Evolutionary conservation across 2,329 filamentous ascomycete genomes (phyloP), one percentile per base, ranked within the genome.

Genomic region (Metarhizium guizhouense): DNA sequence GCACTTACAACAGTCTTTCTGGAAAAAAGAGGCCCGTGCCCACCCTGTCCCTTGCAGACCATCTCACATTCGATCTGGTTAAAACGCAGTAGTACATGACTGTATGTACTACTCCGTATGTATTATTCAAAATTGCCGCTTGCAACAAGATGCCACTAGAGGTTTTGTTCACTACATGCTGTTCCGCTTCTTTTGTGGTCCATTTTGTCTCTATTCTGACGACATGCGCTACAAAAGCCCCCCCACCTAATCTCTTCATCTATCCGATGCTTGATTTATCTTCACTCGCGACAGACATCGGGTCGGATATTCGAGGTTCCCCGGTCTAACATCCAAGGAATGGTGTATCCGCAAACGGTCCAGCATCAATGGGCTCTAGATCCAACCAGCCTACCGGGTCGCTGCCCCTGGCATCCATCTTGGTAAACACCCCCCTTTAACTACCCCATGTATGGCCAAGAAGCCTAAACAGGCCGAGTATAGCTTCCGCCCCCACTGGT

Each of bases 331-430:
- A 25, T 25, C 20, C 10, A 30, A 13, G 20, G 25, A 48, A 25
- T n/a, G 25, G 45, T 30, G 20, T 8, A 30, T 48, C 45, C 45
- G 30, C 43, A 16, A n/a, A 11, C 10, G 18, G 10, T 38, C 20
- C 45, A 43, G 49, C 40, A 34, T 56, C 32, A 56, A 51, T 49
- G 40, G 32, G 52, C 54, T 55, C 56, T 50, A 58, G 57, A 56
- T 59, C 57, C 61, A 60, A 52, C 60, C 56, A 59, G 45, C 54
- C 56, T 57, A 53, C 54, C 56, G 60, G 60, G 55, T 58, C 56
- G 50, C 54, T 51, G 43, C 42, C 51, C 47, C 40, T 50, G 56
- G 47, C 51, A 29, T 47, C 50, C 30, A 51, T 36, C 47, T 32
- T 51, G 25, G 51, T 51, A 42, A 47, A 52, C 29, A 36, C 58